phyloP scores from a whole-genome alignment of 2,329 filamentous ascomycete species.

The Trichoderma harzianum region DNA sequence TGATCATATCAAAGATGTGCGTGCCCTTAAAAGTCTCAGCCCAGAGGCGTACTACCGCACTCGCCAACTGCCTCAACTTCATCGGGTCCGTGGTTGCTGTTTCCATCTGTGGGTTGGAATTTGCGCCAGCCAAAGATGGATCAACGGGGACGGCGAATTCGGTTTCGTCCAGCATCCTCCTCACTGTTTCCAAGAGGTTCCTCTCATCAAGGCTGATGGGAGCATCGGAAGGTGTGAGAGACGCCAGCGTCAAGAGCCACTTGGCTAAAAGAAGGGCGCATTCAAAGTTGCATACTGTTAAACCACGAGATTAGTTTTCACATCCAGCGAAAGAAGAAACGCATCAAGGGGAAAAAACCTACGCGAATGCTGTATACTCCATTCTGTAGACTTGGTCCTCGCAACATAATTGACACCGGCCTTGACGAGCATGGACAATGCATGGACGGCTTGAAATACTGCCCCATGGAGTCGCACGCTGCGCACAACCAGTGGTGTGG shows the following conservation, averaged over 20 bases:
- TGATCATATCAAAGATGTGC: constrained; percentile 59
- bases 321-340: neutral
- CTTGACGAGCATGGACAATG: constrained; percentile 64
- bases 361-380: constrained; percentile 62
- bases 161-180: constrained; percentile 59
- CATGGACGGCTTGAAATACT: constrained; percentile 65
- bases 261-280: constrained; percentile 59
- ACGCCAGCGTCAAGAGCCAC: constrained; percentile 56
- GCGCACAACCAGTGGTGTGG: constrained; percentile 56
- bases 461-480: constrained; percentile 60
- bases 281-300: constrained; percentile 57
- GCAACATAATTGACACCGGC: constrained; percentile 61
- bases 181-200: constrained; percentile 53
- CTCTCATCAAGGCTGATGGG: constrained; percentile 52
- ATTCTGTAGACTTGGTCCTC: constrained; percentile 57
- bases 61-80: constrained; percentile 54
- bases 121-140: constrained; percentile 47
- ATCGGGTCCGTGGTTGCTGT: constrained; percentile 44
- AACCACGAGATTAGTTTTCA: constrained; percentile 20
- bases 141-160: constrained; percentile 60
- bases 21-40: constrained; percentile 60
- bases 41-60: constrained; percentile 58
- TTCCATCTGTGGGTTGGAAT: constrained; percentile 38
- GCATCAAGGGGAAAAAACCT: constrained; percentile 30
- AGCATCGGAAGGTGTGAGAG: constrained; percentile 48